Percentiles rank a stretch among this genome's conserved stretches.
Evolutionary conservation across 73 alveolate genomes (phyloP).

Genomic region (Blepharisma japonicum): DNA sequence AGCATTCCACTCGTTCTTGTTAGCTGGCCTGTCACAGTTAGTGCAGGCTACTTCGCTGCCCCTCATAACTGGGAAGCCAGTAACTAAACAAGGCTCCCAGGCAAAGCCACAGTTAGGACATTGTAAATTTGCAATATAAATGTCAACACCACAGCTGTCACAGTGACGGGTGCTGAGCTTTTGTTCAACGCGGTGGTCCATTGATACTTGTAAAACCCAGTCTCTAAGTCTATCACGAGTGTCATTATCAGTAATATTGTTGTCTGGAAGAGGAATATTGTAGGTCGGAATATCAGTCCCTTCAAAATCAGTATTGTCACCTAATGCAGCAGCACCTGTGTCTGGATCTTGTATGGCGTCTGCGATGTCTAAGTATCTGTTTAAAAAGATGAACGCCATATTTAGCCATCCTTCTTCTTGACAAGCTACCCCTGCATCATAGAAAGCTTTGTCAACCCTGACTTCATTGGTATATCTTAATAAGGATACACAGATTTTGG

Average conservation of each 20-base stretch:
- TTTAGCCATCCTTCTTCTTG: conserved; percentile 72
- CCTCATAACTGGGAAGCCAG: conserved; percentile 94
- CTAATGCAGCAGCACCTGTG: conserved; percentile 67
- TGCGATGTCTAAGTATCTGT: conserved; percentile 94
- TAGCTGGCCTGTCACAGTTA: conserved; percentile 90
- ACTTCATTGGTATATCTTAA: conserved; percentile 94
- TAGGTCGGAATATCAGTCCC: conserved; percentile 94
- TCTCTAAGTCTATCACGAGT: conserved; percentile 93
- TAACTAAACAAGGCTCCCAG: conserved; percentile 92
- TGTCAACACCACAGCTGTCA: conserved; percentile 85
- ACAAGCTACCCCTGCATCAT: conserved; percentile 98
- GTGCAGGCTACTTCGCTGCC: conserved; percentile 79
- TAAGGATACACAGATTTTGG: conserved; percentile 87
- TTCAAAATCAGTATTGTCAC: conserved; percentile 93
- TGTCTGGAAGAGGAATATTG: conserved; percentile 94
- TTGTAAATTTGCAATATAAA: conserved; percentile 81
- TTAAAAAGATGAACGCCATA: conserved; percentile 90
- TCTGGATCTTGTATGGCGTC: conserved; percentile 99
- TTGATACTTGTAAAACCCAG: conserved; percentile 91
- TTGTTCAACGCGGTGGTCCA: conserved; percentile 71
- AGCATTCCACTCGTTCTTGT: conserved; percentile 94
- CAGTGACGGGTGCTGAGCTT: conserved; percentile 76
- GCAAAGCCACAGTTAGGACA: conserved; percentile 72
- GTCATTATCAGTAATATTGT: conserved; percentile 76
- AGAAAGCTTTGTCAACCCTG: conserved; percentile 95